Conservation (phyloP, 129 eudicot species). For the Saussurea involucrata region DNA sequence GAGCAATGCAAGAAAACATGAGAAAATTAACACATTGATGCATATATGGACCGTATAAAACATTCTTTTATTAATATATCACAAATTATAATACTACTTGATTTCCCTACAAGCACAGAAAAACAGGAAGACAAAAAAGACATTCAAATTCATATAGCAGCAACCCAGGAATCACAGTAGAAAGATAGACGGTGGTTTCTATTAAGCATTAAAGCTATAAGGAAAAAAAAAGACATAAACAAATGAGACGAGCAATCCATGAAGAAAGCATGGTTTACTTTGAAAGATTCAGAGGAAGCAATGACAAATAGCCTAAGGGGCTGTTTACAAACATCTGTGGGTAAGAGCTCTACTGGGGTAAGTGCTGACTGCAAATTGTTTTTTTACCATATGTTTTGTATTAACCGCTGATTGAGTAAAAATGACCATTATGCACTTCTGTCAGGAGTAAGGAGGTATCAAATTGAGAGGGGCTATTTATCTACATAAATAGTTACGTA, state of each 20-base stretch:
- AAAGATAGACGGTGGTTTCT: not conserved
- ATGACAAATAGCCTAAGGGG: not conserved
- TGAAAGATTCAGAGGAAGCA: not conserved
- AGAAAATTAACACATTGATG: not conserved
- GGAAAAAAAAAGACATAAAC: not conserved
- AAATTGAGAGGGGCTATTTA: not conserved
- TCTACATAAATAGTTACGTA: not conserved
- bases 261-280: not conserved
- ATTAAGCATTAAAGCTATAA: not conserved
- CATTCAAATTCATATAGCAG: not conserved
- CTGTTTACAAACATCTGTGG: not conserved
- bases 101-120: not conserved
- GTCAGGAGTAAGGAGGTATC: not conserved
- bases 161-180: not conserved
- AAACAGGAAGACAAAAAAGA: not conserved
- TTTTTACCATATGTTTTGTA: not conserved
- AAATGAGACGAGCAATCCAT: not conserved
- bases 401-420: not conserved
- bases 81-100: not conserved
- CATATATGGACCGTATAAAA: not conserved
- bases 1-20: not conserved
- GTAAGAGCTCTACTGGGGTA: not conserved
- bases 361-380: not conserved
- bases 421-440: not conserved
- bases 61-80: not conserved